Conservation (phyloP, 75 land plant species). For the Picea sitchensis region DNA sequence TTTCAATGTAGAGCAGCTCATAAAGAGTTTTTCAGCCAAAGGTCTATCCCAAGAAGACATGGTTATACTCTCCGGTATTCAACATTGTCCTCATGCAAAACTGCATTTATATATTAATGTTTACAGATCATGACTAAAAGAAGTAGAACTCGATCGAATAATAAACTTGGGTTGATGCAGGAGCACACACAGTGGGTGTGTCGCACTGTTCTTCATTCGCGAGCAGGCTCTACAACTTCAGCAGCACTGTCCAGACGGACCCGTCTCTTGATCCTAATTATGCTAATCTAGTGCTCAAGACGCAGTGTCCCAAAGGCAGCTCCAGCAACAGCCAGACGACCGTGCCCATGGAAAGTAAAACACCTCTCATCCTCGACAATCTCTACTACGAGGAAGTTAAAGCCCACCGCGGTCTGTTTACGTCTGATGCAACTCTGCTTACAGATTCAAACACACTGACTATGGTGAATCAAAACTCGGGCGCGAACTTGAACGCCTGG, state of each 20-base stretch:
- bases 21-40: slow-evolving; percentile 45
- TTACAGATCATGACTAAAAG: too few relatives aligned
- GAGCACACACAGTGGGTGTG: slow-evolving; percentile 49
- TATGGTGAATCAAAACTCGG: slow-evolving; percentile 33
- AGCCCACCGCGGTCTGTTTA: slow-evolving; percentile 41
- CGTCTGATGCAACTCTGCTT: slow-evolving; percentile 45
- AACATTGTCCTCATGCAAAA: too few relatives aligned
- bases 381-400: slow-evolving; percentile 41
- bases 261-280: slow-evolving; percentile 29
- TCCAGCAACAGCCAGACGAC: not conserved
- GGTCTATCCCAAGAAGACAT: slow-evolving; percentile 73
- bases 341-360: slow-evolving; percentile 28
- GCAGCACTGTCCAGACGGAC: slow-evolving; percentile 13
- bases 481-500: slow-evolving; percentile 30
- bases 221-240: slow-evolving; percentile 46
- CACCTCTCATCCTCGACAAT: slow-evolving; percentile 35
- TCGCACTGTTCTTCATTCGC: slow-evolving; percentile 40
- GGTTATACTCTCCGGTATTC: slow-evolving; percentile 70
- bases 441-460: slow-evolving; percentile 26
- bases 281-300: slow-evolving; percentile 13
- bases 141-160: too few relatives aligned
- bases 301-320: slow-evolving; percentile 18
- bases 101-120: too few relatives aligned
- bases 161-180: slow-evolving; percentile 10
- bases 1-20: slow-evolving; percentile 38